Evolutionary conservation across 2,329 filamentous ascomycete genomes (phyloP), one percentile per base, ranked within the genome.

Genomic region (Rhynchosporium secalis): DNA sequence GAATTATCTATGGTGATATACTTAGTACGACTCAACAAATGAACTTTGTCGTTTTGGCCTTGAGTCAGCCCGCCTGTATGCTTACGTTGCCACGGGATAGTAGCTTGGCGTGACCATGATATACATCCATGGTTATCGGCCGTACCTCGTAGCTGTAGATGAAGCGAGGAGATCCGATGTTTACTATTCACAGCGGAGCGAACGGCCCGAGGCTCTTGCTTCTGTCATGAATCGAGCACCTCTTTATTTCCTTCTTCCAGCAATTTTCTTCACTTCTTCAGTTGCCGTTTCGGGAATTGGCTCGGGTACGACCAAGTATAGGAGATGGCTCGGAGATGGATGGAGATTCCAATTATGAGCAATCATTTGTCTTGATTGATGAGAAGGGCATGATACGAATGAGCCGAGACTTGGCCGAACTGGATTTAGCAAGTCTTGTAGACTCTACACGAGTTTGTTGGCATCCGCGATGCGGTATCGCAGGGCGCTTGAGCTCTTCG

Each of bases 181-280:
- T 54, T 28, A 54, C 51, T 54, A 54, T 12, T 54, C 51, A 41
- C 4, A 54, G 26, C 36, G 36, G 51, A 54, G 51, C 36, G 4
- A 28, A 36, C 51, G 33, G 51, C 20, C 51, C 51, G 51, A 28
- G 48, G 49, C 7, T 52, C n/a, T 54, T 41, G 36, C 36, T 28
- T 41, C n/a, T 28, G 26, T 13, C 26, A 54, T 54, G 51, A 41
- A 28, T 54, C 40, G 51, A 33, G 38, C 40, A 40, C 28, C 43
- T 43, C 43, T n/a, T 46, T 28, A 9, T 46, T 28, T 46, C 7
- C n/a, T 20, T 26, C 10, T 15, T 41, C 51, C 20, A 41, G n/a
- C n/a, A 4, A 20, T 9, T 26, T 20, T 41, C 20, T 54, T 12
- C n/a, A 36, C 5, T 20, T 2, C 33, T 29, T 41, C 51, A 54